phyloP scores from a whole-genome alignment of 108 stramenopile species.

The Skeletonema menzelii region DNA sequence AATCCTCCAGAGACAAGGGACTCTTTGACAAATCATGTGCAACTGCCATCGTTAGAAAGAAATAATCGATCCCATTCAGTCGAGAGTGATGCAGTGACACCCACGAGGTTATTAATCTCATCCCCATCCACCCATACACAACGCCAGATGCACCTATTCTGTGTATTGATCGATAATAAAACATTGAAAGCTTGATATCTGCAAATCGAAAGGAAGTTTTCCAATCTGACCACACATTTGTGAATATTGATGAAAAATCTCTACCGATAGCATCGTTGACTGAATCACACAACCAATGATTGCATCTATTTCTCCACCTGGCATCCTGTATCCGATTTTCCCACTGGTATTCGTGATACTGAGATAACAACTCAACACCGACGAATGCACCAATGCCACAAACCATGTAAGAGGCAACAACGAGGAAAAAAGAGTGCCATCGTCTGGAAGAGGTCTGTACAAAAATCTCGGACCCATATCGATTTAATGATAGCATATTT shows the following conservation, averaged over 20 bases:
- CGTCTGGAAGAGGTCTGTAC: slow-evolving; percentile 20
- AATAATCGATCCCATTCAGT: slow-evolving; percentile 34
- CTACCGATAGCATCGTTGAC: slow-evolving; percentile 27
- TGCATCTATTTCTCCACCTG: slow-evolving; percentile 17
- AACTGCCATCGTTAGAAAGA: slow-evolving; percentile 20
- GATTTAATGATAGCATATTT: slow-evolving; percentile 37
- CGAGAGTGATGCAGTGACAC: slow-evolving; percentile 28
- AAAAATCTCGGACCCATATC: slow-evolving; percentile 32
- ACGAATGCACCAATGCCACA: slow-evolving; percentile 32
- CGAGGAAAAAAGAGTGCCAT: slow-evolving; percentile 18
- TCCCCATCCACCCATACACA: slow-evolving; percentile 45
- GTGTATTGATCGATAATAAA: slow-evolving; percentile 16
- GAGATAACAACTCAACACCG: slow-evolving; percentile 23
- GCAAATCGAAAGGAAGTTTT: slow-evolving; percentile 21
- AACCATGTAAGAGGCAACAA: slow-evolving; percentile 11
- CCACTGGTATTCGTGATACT: slow-evolving; percentile 37
- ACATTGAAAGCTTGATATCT: slow-evolving; percentile 23
- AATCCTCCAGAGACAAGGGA: slow-evolving; percentile 25
- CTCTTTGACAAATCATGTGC: slow-evolving; percentile 34
- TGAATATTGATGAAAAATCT: slow-evolving; percentile 36
- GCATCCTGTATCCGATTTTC: slow-evolving; percentile 12
- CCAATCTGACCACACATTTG: slow-evolving; percentile 30
- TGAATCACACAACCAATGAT: slow-evolving; percentile 28
- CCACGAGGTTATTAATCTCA: slow-evolving; percentile 34
- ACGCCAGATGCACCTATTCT: slow-evolving; percentile 43